Evolutionary conservation across 2,329 filamentous ascomycete species (phyloP).

Genomic region (Coniosporium tulheliwenetii): DNA sequence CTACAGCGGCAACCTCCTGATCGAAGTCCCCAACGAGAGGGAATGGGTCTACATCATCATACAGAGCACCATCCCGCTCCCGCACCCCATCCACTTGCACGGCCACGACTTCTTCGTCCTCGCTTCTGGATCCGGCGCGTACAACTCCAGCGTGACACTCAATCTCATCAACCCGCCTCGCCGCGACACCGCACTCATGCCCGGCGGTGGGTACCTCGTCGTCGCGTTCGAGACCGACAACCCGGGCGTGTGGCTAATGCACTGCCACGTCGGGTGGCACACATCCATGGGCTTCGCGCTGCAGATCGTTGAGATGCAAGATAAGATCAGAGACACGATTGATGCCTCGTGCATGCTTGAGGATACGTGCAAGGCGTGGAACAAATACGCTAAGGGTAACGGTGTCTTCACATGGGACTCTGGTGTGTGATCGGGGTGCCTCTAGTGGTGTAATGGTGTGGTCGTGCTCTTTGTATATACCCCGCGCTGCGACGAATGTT

Average conservation of each 20-base stretch:
- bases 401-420: constrained; percentile 6
- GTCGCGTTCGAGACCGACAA: constrained; percentile 18
- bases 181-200: constrained; percentile 16
- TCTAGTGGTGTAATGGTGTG: no score
- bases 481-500: no score
- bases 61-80: constrained; percentile 17
- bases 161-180: constrained; percentile 15
- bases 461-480: no score
- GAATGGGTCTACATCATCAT: constrained; percentile 30
- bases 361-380: constrained; percentile 9
- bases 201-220: constrained; percentile 15
- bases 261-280: constrained; percentile 16
- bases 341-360: constrained; percentile 7
- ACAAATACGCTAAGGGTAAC: constrained; percentile 7
- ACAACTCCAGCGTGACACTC: constrained; percentile 16
- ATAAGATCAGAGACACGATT: constrained; percentile 4
- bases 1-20: constrained; percentile 15
- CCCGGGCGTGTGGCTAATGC: constrained; percentile 15
- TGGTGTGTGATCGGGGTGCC: constrained; percentile 6
- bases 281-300: constrained; percentile 13
- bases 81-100: constrained; percentile 22
- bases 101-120: constrained; percentile 28
- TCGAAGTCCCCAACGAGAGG: constrained; percentile 15
- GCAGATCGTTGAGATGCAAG: constrained; percentile 10
- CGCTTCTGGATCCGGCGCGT: constrained; percentile 18